Conservation (phyloP, 2,329 filamentous ascomycete genomes). For the Botrytis tulipae region DNA sequence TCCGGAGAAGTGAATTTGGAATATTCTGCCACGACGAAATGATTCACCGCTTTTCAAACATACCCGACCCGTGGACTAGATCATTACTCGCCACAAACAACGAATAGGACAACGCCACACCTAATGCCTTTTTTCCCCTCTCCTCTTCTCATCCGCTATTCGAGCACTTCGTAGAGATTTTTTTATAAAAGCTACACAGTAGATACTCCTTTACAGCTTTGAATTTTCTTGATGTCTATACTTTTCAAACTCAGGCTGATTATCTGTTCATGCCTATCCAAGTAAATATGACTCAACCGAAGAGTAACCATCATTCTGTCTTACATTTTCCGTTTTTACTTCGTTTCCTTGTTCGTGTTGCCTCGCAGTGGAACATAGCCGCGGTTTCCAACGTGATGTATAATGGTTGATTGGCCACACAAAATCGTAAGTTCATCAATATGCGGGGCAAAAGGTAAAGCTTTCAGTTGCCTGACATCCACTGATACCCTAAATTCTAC, state of each 20-base stretch:
- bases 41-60: neutral
- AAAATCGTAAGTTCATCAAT: neutral
- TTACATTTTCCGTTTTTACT: neutral
- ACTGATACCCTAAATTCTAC: neutral
- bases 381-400: conserved; percentile 10
- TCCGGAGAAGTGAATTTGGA: neutral
- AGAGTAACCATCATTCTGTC: neutral
- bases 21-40: neutral
- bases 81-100: neutral
- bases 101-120: neutral
- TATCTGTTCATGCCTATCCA: neutral
- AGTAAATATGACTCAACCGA: neutral
- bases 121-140: neutral
- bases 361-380: conserved; percentile 7
- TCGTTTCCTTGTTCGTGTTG: conserved; percentile 1
- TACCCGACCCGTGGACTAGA: too few species aligned
- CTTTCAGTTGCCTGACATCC: conserved; percentile 13
- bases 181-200: neutral
- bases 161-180: neutral
- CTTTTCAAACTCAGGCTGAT: neutral
- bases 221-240: neutral
- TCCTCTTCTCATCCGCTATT: neutral
- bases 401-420: neutral
- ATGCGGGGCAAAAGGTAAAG: conserved; percentile 11
- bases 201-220: neutral